Percentiles rank a stretch among this genome's conserved stretches.
Evolutionary conservation across 1,139 yeast genomes (phyloP).

Genomic region (Lizanozyma gosingica): DNA sequence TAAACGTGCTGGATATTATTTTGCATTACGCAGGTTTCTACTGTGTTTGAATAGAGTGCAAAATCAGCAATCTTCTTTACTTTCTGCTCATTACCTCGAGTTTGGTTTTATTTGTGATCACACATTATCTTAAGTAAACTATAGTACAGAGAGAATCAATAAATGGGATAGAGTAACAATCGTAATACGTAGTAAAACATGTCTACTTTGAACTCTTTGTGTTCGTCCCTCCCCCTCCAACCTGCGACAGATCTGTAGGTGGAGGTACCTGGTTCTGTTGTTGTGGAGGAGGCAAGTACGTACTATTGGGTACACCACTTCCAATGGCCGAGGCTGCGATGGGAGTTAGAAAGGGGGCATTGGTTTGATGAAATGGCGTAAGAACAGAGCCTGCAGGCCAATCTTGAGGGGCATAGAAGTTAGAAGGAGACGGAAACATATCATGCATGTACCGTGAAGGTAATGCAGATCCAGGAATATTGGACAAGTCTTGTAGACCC

Average conservation of each 20-base stretch:
- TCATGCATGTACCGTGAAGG: constrained; percentile 46
- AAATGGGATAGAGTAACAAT: too few relatives aligned
- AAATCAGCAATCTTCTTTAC: too few relatives aligned
- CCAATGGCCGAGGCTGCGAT: neutral
- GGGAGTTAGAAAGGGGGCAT: neutral
- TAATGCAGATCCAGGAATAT: constrained; percentile 17
- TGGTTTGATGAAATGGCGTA: neutral
- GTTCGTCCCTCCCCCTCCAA: neutral
- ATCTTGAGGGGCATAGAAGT: constrained; percentile 17
- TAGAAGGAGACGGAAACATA: constrained; percentile 48
- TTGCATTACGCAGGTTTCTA: too few relatives aligned
- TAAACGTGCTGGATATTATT: too few relatives aligned
- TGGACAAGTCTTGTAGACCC: too few relatives aligned
- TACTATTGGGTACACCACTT: neutral
- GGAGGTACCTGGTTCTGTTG: neutral
- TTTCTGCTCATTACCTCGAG: too few relatives aligned
- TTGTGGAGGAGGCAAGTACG: neutral
- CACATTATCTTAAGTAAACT: too few relatives aligned
- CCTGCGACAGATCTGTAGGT: neutral
- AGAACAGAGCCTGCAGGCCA: neutral
- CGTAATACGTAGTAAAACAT: too few relatives aligned
- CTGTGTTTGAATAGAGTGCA: too few relatives aligned
- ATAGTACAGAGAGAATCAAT: too few relatives aligned
- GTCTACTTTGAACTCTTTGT: too few relatives aligned
- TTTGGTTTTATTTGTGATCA: too few relatives aligned